These are phyloP conservation scores for Phytophthora constricta DNA, from an alignment of 352 stramenopile genomes.

Conservation along the genomic window DNA sequence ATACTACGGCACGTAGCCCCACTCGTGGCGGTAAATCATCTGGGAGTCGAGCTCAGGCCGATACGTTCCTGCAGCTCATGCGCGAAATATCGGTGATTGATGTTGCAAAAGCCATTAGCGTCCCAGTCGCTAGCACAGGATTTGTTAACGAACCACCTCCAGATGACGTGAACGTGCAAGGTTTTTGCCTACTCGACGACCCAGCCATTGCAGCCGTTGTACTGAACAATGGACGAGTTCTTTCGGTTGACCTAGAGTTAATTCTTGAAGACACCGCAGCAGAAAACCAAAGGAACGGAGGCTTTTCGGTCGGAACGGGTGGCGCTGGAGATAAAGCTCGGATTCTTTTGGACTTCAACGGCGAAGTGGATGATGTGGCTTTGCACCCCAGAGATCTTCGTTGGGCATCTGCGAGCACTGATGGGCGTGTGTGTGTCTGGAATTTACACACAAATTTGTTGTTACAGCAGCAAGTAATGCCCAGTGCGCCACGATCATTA, in stretches of 20 bases:
- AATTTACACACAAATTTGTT: conserved; percentile 48
- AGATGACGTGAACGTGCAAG: conserved; percentile 19
- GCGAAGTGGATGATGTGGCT: conserved; percentile 36
- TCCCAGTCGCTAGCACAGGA: conserved; percentile 15
- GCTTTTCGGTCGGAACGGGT: background rate
- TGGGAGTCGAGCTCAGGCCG: conserved; percentile 29
- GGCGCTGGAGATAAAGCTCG: conserved; percentile 21
- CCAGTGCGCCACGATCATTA: conserved; percentile 33
- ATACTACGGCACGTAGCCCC: conserved; percentile 13
- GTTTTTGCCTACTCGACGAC: conserved; percentile 34
- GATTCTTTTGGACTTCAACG: conserved; percentile 35
- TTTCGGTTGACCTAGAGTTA: conserved; percentile 40
- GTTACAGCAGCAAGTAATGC: conserved; percentile 24
- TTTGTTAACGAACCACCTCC: background rate
- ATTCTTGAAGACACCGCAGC: conserved; percentile 16
- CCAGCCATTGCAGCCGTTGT: conserved; percentile 22
- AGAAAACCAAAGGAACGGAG: background rate
- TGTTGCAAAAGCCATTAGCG: background rate
- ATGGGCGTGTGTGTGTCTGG: conserved; percentile 47
- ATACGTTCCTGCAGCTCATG: conserved; percentile 42
- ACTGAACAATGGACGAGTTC: conserved; percentile 33
- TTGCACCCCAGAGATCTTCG: conserved; percentile 47
- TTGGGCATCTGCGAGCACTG: conserved; percentile 48
- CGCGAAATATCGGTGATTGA: conserved; percentile 30
- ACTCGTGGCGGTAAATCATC: conserved; percentile 9